A percentile compares a stretch with the other conserved stretches of the same genome.
Evolutionary conservation across 164 flowering plant species (phyloP).

Genomic region (Aristolochia californica): DNA sequence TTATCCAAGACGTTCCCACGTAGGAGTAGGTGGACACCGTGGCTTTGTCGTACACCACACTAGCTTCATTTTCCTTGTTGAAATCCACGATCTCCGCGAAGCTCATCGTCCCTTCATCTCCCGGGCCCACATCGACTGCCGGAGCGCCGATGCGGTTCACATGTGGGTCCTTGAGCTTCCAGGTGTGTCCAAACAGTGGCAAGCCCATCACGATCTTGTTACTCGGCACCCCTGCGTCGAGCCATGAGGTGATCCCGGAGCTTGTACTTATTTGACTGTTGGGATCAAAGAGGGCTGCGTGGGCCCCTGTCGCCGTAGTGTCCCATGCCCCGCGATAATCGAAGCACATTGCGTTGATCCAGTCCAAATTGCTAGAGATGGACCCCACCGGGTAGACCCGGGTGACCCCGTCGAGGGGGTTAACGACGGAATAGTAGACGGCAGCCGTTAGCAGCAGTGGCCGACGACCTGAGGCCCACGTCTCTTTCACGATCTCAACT

Average conservation of each 20-base stretch:
- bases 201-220: slow-evolving; percentile 27
- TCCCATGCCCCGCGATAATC: slow-evolving; percentile 12
- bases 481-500: slow-evolving; percentile 8
- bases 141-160: slow-evolving; percentile 25
- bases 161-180: slow-evolving; percentile 22
- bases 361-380: slow-evolving; percentile 6
- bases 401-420: background rate
- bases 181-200: slow-evolving; percentile 24
- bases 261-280: slow-evolving; percentile 17
- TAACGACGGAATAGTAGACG: slow-evolving; percentile 11
- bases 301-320: slow-evolving; percentile 5
- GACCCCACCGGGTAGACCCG: background rate
- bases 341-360: slow-evolving; percentile 14
- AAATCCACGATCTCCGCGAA: slow-evolving; percentile 15
- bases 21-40: slow-evolving; percentile 18
- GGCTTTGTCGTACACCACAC: slow-evolving; percentile 13
- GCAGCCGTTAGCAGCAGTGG: slow-evolving; percentile 20
- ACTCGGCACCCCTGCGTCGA: slow-evolving; percentile 12
- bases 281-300: slow-evolving; percentile 15
- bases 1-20: slow-evolving; percentile 18
- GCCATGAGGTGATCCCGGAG: slow-evolving; percentile 21
- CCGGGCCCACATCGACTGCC: slow-evolving; percentile 25
- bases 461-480: slow-evolving; percentile 6
- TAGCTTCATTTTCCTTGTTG: slow-evolving; percentile 7
- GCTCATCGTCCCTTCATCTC: slow-evolving; percentile 12